phyloP scores from a whole-genome alignment of 495 filamentous ascomycete genomes.

The Lophiotrema nucula region DNA sequence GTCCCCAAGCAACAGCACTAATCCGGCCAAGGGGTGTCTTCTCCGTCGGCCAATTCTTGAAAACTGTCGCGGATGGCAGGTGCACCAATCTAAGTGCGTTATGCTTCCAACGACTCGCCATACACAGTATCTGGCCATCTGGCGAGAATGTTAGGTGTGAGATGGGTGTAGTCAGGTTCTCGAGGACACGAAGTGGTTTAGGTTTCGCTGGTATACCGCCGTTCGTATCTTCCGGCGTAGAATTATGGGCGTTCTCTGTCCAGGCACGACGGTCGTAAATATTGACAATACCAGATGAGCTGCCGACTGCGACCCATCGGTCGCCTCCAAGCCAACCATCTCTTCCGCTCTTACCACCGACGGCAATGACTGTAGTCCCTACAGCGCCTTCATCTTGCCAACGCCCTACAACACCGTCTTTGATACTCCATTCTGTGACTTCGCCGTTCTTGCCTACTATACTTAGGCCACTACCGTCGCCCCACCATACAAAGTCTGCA shows the following conservation, averaged over 20 bases:
- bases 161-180: conserved; percentile 82
- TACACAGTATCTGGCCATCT: conserved; percentile 83
- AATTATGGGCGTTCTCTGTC: conserved; percentile 43
- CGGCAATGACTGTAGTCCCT: conserved; percentile 73
- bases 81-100: conserved; percentile 88
- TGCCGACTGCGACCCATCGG: conserved; percentile 84
- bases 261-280: conserved; percentile 78
- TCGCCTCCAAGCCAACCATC: conserved; percentile 70
- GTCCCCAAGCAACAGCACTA: conserved; percentile 64
- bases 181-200: conserved; percentile 66
- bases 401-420: conserved; percentile 63
- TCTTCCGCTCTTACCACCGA: conserved; percentile 62
- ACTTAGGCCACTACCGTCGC: conserved; percentile 70
- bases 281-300: conserved; percentile 81
- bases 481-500: conserved; percentile 89
- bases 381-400: conserved; percentile 93
- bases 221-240: conserved; percentile 30
- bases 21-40: conserved; percentile 86
- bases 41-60: conserved; percentile 92
- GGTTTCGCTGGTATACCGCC: conserved; percentile 61
- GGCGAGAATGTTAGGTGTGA: conserved; percentile 75
- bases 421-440: conserved; percentile 84
- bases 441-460: conserved; percentile 83
- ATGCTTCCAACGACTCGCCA: conserved; percentile 80
- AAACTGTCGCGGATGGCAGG: conserved; percentile 87